Evolutionary conservation across 306 rosid genomes (phyloP), one percentile per base, ranked within the genome.

Genomic region (Pyrus bretschneideri): DNA sequence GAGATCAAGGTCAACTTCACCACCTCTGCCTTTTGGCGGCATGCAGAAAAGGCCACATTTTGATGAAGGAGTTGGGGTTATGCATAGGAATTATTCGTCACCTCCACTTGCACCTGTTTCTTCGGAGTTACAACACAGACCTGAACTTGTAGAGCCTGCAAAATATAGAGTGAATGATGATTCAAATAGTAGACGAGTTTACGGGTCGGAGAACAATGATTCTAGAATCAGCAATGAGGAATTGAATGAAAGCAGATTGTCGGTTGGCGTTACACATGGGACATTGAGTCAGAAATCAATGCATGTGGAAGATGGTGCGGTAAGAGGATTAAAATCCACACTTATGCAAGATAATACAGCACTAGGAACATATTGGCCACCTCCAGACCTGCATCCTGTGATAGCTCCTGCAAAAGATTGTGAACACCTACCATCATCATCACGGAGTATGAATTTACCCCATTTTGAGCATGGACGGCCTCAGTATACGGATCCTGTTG

Each of bases 1-100:
- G 4, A 87, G 89, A 81, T 87, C 93, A 7, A 79, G 73, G 14
- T 85, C 94, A 0, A 87, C 85, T 79, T 89, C 93, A 4, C 96
- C 93, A 52, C 45, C n/a, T 11, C 12, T 31, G 72, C 86, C 87
- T 76, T 57, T 33, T 57, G 88, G 82, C n/a, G 80, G 82, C 67
- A 9, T 78, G 68, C 77, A 85, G 61, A 87, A 82, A 87, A 82
- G 83, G 79, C 78, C 86, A 51, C 86, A 84, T 49, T 83, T 81
- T 44, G 83, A 88, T 81, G 91, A 86, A 31, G 87, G 81, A 69
- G 72, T 44, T 44, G 68, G 38, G 18, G 80, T 59, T 68, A 70
- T 70, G 65, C 83, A 51, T 61, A 81, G 83, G 80, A 88, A 80
- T 89, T 78, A 75, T 86, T 82, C 86, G 29, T 86, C 87, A 30